phyloP scores from a whole-genome alignment of 1,139 yeast species.

The Blastobotrys serpentis region DNA sequence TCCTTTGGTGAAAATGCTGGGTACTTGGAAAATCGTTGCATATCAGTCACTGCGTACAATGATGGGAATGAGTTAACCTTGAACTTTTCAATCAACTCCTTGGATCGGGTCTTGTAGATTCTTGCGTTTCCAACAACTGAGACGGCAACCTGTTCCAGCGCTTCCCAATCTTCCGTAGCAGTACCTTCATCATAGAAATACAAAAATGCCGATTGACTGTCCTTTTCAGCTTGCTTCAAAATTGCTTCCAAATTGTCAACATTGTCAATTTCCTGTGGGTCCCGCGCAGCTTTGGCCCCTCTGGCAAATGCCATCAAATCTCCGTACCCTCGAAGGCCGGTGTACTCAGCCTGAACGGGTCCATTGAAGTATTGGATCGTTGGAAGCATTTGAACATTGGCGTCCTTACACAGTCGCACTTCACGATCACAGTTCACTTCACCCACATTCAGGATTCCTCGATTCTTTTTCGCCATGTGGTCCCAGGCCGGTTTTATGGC shows the following conservation, averaged over 20 bases:
- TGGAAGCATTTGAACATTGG: constrained; percentile 35
- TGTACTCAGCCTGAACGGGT: constrained; percentile 34
- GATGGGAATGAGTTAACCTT: constrained; percentile 36
- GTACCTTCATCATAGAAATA: constrained; percentile 42
- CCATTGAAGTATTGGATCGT: constrained; percentile 37
- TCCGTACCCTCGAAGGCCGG: constrained; percentile 37
- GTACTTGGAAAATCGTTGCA: constrained; percentile 27
- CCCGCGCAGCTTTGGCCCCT: constrained; percentile 32
- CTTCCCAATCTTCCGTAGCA: constrained; percentile 42
- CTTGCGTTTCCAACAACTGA: constrained; percentile 38
- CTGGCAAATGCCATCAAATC: constrained; percentile 37
- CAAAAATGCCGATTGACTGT: constrained; percentile 31
- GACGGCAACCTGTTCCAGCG: constrained; percentile 38
- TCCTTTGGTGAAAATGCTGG: constrained; percentile 37
- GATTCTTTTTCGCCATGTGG: constrained; percentile 36
- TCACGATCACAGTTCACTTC: constrained; percentile 43
- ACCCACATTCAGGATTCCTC: constrained; percentile 41
- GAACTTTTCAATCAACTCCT: constrained; percentile 33
- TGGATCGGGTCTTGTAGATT: constrained; percentile 36
- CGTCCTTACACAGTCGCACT: constrained; percentile 36
- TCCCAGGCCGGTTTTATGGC: constrained; percentile 41
- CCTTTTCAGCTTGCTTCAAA: constrained; percentile 15
- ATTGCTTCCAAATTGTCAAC: constrained; percentile 29
- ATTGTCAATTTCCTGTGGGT: constrained; percentile 31
- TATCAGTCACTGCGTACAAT: constrained; percentile 34